phyloP scores from a whole-genome alignment of 139 green algal genomes.

The Volvox africanus region DNA sequence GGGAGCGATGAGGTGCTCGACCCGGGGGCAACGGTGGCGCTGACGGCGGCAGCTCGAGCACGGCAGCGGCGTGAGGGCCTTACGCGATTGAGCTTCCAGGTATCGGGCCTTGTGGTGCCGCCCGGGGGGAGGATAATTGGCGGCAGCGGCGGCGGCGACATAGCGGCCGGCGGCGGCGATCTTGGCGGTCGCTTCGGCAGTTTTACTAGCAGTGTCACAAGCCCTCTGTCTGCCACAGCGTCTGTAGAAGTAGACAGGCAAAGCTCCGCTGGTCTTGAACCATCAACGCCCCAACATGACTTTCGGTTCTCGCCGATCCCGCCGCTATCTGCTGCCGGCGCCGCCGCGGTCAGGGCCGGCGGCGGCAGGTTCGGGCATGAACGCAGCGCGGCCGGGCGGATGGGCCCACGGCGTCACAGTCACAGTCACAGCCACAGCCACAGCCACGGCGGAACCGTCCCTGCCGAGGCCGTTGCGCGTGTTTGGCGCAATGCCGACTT shows the following conservation, averaged over 20 bases:
- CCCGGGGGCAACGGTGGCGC: background rate
- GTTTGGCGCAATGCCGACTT: conserved; percentile 24
- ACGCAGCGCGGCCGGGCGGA: background rate
- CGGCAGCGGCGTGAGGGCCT: too few species aligned
- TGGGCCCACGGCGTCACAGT: background rate
- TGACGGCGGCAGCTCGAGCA: background rate
- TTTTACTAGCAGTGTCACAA: background rate
- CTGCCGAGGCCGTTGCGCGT: background rate
- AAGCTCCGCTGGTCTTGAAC: conserved; percentile 8
- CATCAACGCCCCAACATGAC: background rate
- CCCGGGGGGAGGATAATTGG: background rate
- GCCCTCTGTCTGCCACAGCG: background rate
- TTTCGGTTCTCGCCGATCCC: background rate
- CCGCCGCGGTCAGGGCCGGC: background rate
- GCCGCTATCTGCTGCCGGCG: background rate
- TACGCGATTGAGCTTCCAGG: conserved; percentile 32
- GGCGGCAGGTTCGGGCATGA: background rate
- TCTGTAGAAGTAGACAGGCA: background rate
- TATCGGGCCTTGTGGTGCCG: conserved; percentile 4
- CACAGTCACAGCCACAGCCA: too few species aligned
- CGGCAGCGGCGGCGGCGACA: background rate
- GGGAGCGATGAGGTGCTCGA: background rate
- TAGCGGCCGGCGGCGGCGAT: background rate
- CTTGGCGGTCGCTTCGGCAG: background rate
- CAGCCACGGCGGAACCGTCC: background rate